Conservation (phyloP, 768 basidiomycete genomes). For the Phylloporus arenicola region DNA sequence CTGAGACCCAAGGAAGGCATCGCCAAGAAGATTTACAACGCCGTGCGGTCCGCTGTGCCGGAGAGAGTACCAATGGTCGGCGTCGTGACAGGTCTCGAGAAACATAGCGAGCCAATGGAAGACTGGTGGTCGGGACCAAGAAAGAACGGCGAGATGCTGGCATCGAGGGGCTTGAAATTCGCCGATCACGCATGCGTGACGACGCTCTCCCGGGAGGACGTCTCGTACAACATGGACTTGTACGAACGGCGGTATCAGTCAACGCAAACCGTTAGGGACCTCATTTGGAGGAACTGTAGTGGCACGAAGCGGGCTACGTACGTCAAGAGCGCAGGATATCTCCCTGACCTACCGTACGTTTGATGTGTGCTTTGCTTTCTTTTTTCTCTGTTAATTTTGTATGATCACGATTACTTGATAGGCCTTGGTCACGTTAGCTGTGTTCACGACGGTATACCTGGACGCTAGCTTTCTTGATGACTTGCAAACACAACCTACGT, state of each 20-base stretch:
- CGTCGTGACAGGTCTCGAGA: slow-evolving; percentile 35
- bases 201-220: slow-evolving; percentile 29
- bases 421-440: slow-evolving; percentile 13
- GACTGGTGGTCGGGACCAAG: slow-evolving; percentile 29
- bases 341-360: slow-evolving; percentile 22
- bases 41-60: slow-evolving; percentile 24
- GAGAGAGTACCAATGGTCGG: slow-evolving; percentile 35
- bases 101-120: slow-evolving; percentile 28
- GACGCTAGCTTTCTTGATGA: slow-evolving; percentile 12
- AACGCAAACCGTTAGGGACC: slow-evolving; percentile 20
- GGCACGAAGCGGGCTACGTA: slow-evolving; percentile 28
- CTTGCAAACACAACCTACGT: slow-evolving; percentile 9
- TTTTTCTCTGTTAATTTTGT: slow-evolving; percentile 6
- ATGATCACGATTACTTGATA: slow-evolving; percentile 11
- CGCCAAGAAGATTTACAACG: slow-evolving; percentile 21
- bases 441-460: slow-evolving; percentile 20
- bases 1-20: slow-evolving; percentile 27
- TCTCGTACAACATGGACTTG: slow-evolving; percentile 30
- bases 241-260: slow-evolving; percentile 28
- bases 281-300: slow-evolving; percentile 28
- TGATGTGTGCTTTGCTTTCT: not conserved
- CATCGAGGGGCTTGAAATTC: slow-evolving; percentile 31
- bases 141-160: slow-evolving; percentile 33
- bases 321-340: slow-evolving; percentile 27
- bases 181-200: slow-evolving; percentile 41